Evolutionary conservation across 306 rosid genomes (phyloP), one percentile per base, ranked within the genome.

Genomic region (Ormosia semicastrata): DNA sequence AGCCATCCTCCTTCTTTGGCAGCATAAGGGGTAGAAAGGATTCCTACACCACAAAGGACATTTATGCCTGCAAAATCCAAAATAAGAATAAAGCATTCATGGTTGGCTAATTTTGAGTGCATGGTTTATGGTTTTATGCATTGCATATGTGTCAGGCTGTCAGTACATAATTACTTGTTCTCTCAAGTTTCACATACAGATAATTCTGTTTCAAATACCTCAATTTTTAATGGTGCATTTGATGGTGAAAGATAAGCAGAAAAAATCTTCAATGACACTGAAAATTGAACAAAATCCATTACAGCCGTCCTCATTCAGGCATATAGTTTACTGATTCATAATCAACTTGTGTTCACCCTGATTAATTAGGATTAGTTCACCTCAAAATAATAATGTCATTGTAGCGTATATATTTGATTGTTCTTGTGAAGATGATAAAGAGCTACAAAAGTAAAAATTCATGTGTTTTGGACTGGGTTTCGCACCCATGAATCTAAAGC

Each of bases 1-100:
- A 83, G 6, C 99, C 99, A 96, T 81, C 99, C 99, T 80, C 99
- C 97, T 90, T 91, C 88, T 78, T 89, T 83, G 67, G 83, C 87
- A 33, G 99, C 99, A 83, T 89, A 93, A 79, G 99, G 98, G 18
- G 99, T 95, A 2, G 98, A 90, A 75, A 95, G 97, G 83, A 95
- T 89, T 69, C 99, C 99, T 50, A 95, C 99, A 8, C 99, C 99
- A 80, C 98, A 95, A 41, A 95, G 87, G 57, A 92, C 97, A 81
- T 95, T 95, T 49, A 95, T 93, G 24, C 99, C 99, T 95, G 87
- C 82, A 81, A 85, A 76, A 82, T 77, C 81, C 86, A 81, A 82
- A 70, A 33, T 63, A 54, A 65, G 52, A 65, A 67, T 76, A 72
- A 67, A 78, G 69, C 44, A 75, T 54, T 6, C 57, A 44, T 30